Base-by-base conservation (phyloP, 2,329 filamentous ascomycete genomes). In the Epichloe festucae region DNA sequence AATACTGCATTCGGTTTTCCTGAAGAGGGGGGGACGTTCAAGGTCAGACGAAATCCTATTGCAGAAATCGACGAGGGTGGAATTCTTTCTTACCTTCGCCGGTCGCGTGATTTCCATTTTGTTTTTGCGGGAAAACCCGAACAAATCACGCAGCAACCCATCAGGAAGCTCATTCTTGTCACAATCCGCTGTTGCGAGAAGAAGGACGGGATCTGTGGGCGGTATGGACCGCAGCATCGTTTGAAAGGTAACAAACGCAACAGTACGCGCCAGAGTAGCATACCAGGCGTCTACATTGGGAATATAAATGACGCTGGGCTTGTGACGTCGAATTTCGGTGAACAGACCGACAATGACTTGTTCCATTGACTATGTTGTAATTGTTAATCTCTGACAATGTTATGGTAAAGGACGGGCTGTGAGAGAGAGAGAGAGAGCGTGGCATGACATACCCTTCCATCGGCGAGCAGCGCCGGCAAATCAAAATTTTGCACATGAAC, bases 401-500 rank as follows among this genome's bases (percentile, higher is more conserved):
- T 12, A 14, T 23, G 11, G 14, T 17, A 10, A 41, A 23, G 5
- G 17, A 27, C 12, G 6, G 35, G 21, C 3, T 14, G 8, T 11
- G 7, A 27, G 17, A 17, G 8, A n/a, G 7, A 38, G 7, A 38
- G 19, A 14, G 35, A 21, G 14, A n/a, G 11, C 4, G 8, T 15
- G 10, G 10, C 21, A 39, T 36, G 12, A 70, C 78, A 70, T 72
- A 82, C 83, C 59, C 88, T 80, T 55, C 86, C 83, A 63, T 98
- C 93, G 52, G 85, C 88, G 53, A 95, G 75, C 52, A 98, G 75
- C 15, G 86, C 93, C 0, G 90, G 82, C 52, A 98, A 76, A 66
- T 96, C 94, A 65, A 98, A 95, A 50, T 86, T 89, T 65, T 97
- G 90, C 3, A 98, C 87, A 68, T 97, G 89, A 2, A 97, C 77